Percentiles rank a stretch among this genome's conserved stretches.
These are phyloP conservation scores for Suillus cothurnatus DNA, from an alignment of 768 basidiomycete genomes.

Conservation along the genomic window DNA sequence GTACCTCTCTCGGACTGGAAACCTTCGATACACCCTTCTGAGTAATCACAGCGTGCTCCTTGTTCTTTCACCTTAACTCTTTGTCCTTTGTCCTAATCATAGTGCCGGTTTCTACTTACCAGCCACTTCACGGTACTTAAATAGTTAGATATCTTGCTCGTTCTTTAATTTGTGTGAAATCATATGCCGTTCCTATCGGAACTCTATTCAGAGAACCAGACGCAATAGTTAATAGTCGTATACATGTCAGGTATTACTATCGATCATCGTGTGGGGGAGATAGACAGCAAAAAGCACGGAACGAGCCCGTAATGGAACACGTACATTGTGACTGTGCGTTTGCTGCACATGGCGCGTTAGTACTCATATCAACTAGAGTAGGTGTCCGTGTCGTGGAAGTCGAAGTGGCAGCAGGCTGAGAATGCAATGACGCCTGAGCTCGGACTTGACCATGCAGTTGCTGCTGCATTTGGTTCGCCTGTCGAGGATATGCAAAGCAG, in stretches of 20 bases:
- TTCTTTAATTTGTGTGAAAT: neutral
- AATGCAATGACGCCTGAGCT: neutral
- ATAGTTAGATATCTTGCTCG: too few species aligned
- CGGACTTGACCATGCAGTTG: neutral
- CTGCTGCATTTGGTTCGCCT: neutral
- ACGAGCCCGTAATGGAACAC: neutral
- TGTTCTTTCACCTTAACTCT: neutral
- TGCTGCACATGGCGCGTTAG: neutral
- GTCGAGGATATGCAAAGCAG: too few species aligned
- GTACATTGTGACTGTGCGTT: neutral
- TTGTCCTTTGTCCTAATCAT: neutral
- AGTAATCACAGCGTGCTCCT: neutral
- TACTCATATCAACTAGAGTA: neutral
- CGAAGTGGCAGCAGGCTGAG: neutral
- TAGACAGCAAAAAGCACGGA: neutral
- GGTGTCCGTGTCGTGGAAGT: neutral
- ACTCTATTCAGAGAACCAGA: neutral
- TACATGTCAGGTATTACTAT: neutral
- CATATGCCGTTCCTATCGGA: too few species aligned
- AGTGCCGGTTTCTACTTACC: too few species aligned
- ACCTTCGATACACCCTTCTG: neutral
- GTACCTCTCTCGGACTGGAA: slow-evolving; percentile 67
- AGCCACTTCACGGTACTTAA: too few species aligned
- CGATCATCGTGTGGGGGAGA: neutral
- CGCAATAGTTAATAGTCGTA: neutral